phyloP scores from a whole-genome alignment of 192 early-diverging fungal species.

The Oehlia diaphana region DNA sequence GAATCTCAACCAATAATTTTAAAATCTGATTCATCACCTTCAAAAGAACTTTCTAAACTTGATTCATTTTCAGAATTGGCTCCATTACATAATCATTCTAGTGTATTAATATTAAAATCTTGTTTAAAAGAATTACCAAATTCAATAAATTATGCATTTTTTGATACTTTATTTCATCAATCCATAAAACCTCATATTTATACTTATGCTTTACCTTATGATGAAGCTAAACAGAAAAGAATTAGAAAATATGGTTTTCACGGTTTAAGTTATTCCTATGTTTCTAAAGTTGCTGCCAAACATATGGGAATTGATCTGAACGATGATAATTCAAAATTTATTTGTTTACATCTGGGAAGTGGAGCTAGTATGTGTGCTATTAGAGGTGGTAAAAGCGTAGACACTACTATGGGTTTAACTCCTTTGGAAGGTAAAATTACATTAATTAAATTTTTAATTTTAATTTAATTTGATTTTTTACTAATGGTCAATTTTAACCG shows the following conservation, averaged over 20 bases:
- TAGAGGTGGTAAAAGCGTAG: conserved; percentile 24
- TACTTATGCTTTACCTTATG: conserved; percentile 30
- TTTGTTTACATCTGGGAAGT: conserved; percentile 31
- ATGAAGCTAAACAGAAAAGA: conserved; percentile 9
- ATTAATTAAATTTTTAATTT: too few relatives aligned
- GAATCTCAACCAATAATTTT: background rate
- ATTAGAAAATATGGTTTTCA: conserved; percentile 37
- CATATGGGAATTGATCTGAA: conserved; percentile 8
- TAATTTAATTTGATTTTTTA: background rate
- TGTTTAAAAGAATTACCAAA: conserved; percentile 19
- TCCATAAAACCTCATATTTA: conserved; percentile 30
- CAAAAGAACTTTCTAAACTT: conserved; percentile 6
- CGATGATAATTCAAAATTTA: conserved; percentile 23
- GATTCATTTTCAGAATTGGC: conserved; percentile 32
- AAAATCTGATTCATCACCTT: background rate
- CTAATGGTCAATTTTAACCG: background rate
- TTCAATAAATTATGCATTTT: conserved; percentile 25
- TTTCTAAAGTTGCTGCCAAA: conserved; percentile 22
- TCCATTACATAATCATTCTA: conserved; percentile 30
- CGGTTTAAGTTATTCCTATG: conserved; percentile 30
- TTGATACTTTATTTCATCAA: conserved; percentile 34
- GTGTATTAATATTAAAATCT: conserved; percentile 25
- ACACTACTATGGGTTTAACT: conserved; percentile 34
- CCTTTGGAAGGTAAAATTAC: conserved; percentile 23
- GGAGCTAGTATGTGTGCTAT: conserved; percentile 32